A percentile compares a stretch with the other conserved stretches of the same genome.
phyloP scores from a whole-genome alignment of 2,329 filamentous ascomycete species.

The Amylocarpus encephaloides region DNA sequence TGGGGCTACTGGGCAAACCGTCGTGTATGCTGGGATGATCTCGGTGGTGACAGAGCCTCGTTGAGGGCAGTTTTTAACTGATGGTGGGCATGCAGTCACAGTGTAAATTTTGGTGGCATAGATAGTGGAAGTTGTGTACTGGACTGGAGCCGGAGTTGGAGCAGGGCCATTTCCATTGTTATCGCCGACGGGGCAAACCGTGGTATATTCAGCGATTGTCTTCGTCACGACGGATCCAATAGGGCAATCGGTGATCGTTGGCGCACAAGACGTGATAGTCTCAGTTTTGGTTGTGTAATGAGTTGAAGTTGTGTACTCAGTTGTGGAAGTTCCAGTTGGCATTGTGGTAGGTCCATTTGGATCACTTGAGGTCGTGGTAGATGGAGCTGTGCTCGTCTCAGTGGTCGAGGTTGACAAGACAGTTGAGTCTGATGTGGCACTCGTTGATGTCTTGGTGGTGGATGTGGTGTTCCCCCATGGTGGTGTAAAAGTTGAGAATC shows the following conservation, averaged over 20 bases:
- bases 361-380: not conserved
- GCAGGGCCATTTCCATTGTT: not conserved
- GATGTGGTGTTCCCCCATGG: conserved; percentile 1
- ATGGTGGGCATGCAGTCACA: conserved; percentile 22
- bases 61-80: conserved; percentile 25
- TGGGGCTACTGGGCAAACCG: conserved; percentile 21
- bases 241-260: conserved; percentile 28
- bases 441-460: not conserved
- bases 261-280: conserved; percentile 27
- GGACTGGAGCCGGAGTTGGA: not conserved
- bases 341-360: not conserved
- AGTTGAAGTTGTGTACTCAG: conserved; percentile 44
- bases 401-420: conserved; percentile 10
- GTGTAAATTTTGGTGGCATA: conserved; percentile 40
- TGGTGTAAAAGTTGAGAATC: conserved; percentile 3
- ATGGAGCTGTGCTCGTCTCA: not conserved
- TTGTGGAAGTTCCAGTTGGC: conserved; percentile 33
- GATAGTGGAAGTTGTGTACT: conserved; percentile 38
- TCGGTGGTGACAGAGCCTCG: conserved; percentile 21
- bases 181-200: conserved; percentile 32
- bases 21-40: conserved; percentile 23
- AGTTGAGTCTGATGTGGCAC: not conserved
- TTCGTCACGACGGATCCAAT: conserved; percentile 30
- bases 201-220: conserved; percentile 34
- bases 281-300: conserved; percentile 41